Evolutionary conservation across 148 eudicot species (phyloP), one percentile per base, ranked within the genome.

Genomic region (Rhododendron ovatum): DNA sequence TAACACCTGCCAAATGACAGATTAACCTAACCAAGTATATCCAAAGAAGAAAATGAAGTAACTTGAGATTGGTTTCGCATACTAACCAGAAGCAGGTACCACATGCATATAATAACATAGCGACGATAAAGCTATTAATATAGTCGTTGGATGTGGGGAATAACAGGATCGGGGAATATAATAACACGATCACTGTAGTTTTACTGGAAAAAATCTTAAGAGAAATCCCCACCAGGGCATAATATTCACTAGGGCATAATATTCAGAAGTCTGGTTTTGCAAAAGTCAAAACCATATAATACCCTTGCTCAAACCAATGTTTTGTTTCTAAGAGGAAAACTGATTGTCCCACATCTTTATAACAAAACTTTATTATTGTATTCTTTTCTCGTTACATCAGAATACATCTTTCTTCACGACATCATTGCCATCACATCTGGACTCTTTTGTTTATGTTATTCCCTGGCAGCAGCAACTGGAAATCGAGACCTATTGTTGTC

Each of bases 141-240:
- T 22, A 47, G 33, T 3, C 82, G n/a, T 4, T 78, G 82, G 43
- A 47, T 35, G n/a, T 47, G 82, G 55, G 45, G 41, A 83, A 84
- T 26, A 84, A 45, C 84, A 83, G 80, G 83, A 78, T 67, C 55
- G 83, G 84, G 67, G 26, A 45, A n/a, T 48, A 43, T 50, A 78
- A 50, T 30, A 69, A 81, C 28, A 48, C 35, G 69, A 24, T 55
- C 35, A 33, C 82, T 24, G 4, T 75, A 33, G 35, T 30, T 50
- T 35, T 43, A 18, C 35, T 39, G 48, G 35, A 61, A 57, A 2
- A 78, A 78, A 9, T 47, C 12, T 39, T 15, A 26, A 15, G 11
- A 33, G 45, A 41, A 41, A 51, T 30, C 67, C 61, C 24, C 12
- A 51, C 24, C 41, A 33, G 69, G n/a, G n/a, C n/a, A n/a, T n/a